Evolutionary conservation across 169 alveolate genomes (phyloP), one percentile per base, ranked within the genome.

Genomic region (Plasmodium vinckei): DNA sequence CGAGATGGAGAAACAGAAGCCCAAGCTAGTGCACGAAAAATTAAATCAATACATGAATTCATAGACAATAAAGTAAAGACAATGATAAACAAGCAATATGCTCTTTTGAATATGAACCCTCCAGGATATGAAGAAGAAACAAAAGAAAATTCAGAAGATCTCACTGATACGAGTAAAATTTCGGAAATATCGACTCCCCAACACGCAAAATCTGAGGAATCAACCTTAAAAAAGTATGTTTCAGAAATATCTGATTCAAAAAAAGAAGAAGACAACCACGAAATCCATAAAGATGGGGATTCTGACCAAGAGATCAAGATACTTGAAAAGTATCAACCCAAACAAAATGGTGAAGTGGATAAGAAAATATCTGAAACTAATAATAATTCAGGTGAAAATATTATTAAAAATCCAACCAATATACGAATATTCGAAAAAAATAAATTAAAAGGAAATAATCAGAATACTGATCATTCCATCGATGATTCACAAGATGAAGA

Each of bases 1-100:
- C 15, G 15, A 19, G 25, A 46, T 17, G 77, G 77, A 4, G 77
- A 68, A 46, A 68, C 39, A 15, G 77, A 68, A 68, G 77, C 46
- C 46, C 42, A 17, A 17, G 23, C 88, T 49, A 39, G 33, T 12
- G 69, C 64, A 75, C 69, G 88, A 13, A 61, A 33, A 44, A 5
- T 75, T 19, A 4, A 6, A 9, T 75, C 25, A 15, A 23, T 25
- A 15, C 5, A 21, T 3, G 21, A 3, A 23, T 65, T 47, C n/a
- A 17, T 75, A 42, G 65, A 75, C 15, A 10, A 61, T n/a, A 47
- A 33, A 63, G 12, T 69, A 7, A 39, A 13, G 12, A n/a, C 19
- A 13, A 59, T 75, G 49, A 2, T 75, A 23, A 68, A 75, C 46
- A 75, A 47, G 39, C 77, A 68, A 23, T 12, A 47, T 10, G 15